Base-by-base conservation (phyloP, 116 monocot genomes). In the Trichopus zeylanicus region DNA sequence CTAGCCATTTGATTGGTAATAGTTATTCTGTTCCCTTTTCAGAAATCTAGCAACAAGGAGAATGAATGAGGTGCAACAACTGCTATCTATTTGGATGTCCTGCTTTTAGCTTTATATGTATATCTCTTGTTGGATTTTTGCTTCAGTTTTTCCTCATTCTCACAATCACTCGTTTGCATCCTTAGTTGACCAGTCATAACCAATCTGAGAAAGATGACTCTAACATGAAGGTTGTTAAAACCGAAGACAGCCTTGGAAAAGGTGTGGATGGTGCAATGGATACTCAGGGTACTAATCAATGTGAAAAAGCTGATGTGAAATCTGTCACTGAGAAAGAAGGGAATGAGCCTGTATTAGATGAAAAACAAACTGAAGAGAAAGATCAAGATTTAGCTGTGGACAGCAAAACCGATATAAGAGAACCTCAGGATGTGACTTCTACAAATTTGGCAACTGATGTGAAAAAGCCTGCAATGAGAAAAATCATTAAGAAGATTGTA, bases 1-100 rank as follows among this genome's bases (percentile, higher is more conserved):
- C n/a, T n/a, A n/a, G n/a, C n/a, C 27, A 64, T 54, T 35, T 25
- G n/a, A 4, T 22, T 12, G 9, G 23, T 22, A 21, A 34, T 21
- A 28, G 20, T 64, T 55, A 53, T 56, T 61, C 30, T 73, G 56
- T 11, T 67, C 38, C 7, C 42, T 42, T 64, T 73, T 54, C 66
- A 81, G 94, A 89, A 75, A 54, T 60, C 37, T 24, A 71, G 39
- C 26, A n/a, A n/a, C n/a, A 71, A 74, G 55, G 78, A 88, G 48
- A 13, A 55, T 7, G 51, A 12, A 24, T 55, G 70, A 78, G 91
- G 91, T 86, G 80, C 34, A 20, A 19, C 3, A 28, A 54, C n/a
- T 35, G 15, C 16, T 23, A 27, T 42, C 28, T 12, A 19, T 6
- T 57, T 48, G 16, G 22, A 15, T 48, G 23, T 31, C n/a, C 29